These are phyloP conservation scores for Fusarium marasasianum DNA, from an alignment of 2,329 filamentous ascomycete genomes.

Conservation along the genomic window DNA sequence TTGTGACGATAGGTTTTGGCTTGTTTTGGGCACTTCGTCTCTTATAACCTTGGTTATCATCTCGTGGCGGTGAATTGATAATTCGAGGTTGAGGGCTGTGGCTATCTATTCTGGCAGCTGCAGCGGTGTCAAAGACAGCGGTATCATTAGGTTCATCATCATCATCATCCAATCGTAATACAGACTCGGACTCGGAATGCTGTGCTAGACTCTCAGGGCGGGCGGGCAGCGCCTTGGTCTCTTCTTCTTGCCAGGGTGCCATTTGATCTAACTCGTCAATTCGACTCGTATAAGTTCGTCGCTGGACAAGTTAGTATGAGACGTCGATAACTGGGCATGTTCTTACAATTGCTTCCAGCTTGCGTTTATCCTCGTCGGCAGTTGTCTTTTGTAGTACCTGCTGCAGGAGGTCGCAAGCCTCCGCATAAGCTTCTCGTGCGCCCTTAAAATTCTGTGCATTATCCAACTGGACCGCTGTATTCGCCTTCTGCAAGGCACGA, in stretches of 20 bases:
- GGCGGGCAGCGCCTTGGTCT: constrained; percentile 80
- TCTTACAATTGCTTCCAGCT: constrained; percentile 89
- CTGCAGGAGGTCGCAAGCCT: constrained; percentile 88
- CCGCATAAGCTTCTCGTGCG: constrained; percentile 87
- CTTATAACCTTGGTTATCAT: constrained; percentile 26
- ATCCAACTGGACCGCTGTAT: constrained; percentile 93
- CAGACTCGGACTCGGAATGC: constrained; percentile 34
- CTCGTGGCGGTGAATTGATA: constrained; percentile 41
- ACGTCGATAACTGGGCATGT: neutral
- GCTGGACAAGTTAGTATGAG: constrained; percentile 57
- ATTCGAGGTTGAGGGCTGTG: constrained; percentile 30
- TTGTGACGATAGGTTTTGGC: constrained; percentile 38
- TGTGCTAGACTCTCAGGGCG: constrained; percentile 65
- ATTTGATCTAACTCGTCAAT: constrained; percentile 87
- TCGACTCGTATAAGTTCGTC: constrained; percentile 87
- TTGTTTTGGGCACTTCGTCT: constrained; percentile 39
- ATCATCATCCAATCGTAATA: constrained; percentile 46
- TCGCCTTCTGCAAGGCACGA: constrained; percentile 93
- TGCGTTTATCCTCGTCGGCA: constrained; percentile 86
- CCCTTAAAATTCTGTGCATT: constrained; percentile 96
- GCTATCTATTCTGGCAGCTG: constrained; percentile 57
- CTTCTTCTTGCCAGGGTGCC: constrained; percentile 61
- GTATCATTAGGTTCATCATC: constrained; percentile 57
- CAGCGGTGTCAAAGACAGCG: constrained; percentile 62
- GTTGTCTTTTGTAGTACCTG: constrained; percentile 87